A percentile compares a stretch with the other conserved stretches of the same genome.
These are phyloP conservation scores for Chernovozyma aurita DNA, from an alignment of 1,139 yeast species.

Conservation along the genomic window DNA sequence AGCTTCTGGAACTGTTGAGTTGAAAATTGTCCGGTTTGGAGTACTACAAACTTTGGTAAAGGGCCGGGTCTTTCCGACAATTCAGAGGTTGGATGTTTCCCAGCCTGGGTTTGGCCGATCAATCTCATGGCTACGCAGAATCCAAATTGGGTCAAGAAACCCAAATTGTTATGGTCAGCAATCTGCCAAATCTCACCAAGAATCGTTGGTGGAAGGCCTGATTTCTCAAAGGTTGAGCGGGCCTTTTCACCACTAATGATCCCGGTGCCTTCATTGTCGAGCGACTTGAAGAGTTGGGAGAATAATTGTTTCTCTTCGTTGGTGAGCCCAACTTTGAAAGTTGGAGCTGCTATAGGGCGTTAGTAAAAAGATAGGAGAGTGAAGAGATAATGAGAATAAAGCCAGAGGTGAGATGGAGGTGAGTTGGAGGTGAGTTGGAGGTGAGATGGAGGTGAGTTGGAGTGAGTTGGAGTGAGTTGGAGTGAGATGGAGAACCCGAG, in stretches of 20 bases:
- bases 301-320: conserved; percentile 74
- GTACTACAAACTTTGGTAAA: conserved; percentile 47
- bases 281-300: conserved; percentile 68
- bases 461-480: too few species aligned
- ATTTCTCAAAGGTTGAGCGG: conserved; percentile 78
- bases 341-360: conserved; percentile 19
- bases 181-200: conserved; percentile 93
- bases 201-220: conserved; percentile 73
- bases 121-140: conserved; percentile 85
- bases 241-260: conserved; percentile 88
- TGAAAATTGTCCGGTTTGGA: conserved; percentile 21
- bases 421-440: too few species aligned
- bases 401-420: too few species aligned
- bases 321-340: conserved; percentile 54
- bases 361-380: too few species aligned
- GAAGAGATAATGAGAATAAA: too few species aligned
- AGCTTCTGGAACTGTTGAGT: neutral
- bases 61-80: conserved; percentile 58
- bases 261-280: conserved; percentile 79
- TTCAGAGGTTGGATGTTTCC: conserved; percentile 49
- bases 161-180: conserved; percentile 81
- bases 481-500: too few species aligned
- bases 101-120: conserved; percentile 84
- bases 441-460: too few species aligned
- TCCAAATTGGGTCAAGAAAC: conserved; percentile 76